Percentiles rank a stretch among this genome's conserved stretches.
phyloP scores from a whole-genome alignment of 1,284 basidiomycete genomes.

The Mycena sp. region DNA sequence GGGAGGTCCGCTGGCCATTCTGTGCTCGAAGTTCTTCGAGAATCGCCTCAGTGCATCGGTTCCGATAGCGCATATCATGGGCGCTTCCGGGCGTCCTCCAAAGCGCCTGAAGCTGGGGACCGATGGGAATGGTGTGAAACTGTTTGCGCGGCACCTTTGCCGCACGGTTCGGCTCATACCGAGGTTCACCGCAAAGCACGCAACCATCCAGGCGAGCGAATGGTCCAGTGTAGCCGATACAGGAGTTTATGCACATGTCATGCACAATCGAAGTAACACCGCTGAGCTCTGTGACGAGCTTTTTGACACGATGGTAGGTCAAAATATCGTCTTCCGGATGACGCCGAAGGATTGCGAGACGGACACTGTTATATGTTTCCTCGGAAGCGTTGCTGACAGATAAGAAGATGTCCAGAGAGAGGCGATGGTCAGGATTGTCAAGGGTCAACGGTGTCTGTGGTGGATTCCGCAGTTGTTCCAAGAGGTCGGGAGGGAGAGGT shows the following conservation, averaged over 20 bases:
- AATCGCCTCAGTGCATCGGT: neutral
- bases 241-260: slow-evolving; percentile 45
- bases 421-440: slow-evolving; percentile 14
- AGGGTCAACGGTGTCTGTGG: neutral
- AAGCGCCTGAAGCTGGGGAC: slow-evolving; percentile 35
- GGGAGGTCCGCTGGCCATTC: neutral
- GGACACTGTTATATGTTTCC: too few relatives aligned
- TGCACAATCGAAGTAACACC: slow-evolving; percentile 30
- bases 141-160: slow-evolving; percentile 13
- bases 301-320: too few relatives aligned
- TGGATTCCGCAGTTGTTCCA: neutral
- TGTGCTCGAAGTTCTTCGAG: neutral
- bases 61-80: neutral
- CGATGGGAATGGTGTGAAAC: slow-evolving; percentile 38
- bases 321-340: too few relatives aligned
- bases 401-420: slow-evolving; percentile 39
- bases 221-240: slow-evolving; percentile 39
- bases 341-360: too few relatives aligned
- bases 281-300: too few relatives aligned
- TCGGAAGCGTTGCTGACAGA: slow-evolving; percentile 30
- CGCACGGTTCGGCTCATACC: slow-evolving; percentile 30
- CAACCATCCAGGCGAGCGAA: slow-evolving; percentile 34
- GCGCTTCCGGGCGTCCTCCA: neutral
- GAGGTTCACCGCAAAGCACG: slow-evolving; percentile 30
- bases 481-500: neutral